A percentile compares a stretch with the other conserved stretches of the same genome.
Evolutionary conservation across 2,329 filamentous ascomycete species (phyloP).

Genomic region (Talaromyces sp.): DNA sequence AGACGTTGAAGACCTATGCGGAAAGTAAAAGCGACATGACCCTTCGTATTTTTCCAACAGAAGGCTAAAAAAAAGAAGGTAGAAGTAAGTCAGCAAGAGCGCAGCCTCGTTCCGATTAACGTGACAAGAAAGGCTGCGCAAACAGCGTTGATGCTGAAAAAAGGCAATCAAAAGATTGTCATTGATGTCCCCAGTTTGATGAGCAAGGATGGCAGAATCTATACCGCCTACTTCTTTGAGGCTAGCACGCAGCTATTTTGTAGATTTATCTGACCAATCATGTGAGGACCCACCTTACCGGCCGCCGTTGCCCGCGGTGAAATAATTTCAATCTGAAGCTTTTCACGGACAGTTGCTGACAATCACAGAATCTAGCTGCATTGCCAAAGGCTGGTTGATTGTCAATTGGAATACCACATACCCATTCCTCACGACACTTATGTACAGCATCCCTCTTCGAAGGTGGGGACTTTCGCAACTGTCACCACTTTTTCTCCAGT

Average conservation of each 20-base stretch:
- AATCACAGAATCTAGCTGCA: background rate
- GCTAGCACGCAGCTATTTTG: background rate
- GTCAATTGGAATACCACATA: background rate
- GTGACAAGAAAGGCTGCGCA: background rate
- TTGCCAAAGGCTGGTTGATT: too few species aligned
- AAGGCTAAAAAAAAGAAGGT: conserved; percentile 2
- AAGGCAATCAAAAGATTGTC: background rate
- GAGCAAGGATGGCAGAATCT: background rate
- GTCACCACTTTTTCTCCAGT: background rate
- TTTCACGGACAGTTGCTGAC: background rate
- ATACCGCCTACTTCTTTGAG: background rate
- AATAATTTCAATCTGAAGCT: conserved; percentile 1
- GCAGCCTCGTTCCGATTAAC: background rate
- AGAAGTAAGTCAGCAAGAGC: background rate
- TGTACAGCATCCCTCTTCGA: background rate
- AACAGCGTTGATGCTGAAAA: background rate
- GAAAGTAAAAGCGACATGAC: conserved; percentile 12
- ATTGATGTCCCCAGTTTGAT: background rate
- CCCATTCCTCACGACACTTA: background rate
- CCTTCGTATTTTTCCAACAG: conserved; percentile 11
- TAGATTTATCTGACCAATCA: background rate
- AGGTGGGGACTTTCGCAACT: background rate
- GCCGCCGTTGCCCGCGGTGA: background rate
- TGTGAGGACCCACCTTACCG: background rate
- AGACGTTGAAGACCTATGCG: conserved; percentile 3